Conservation (phyloP, 306 rosid genomes). For the Acacia melanoxylon region DNA sequence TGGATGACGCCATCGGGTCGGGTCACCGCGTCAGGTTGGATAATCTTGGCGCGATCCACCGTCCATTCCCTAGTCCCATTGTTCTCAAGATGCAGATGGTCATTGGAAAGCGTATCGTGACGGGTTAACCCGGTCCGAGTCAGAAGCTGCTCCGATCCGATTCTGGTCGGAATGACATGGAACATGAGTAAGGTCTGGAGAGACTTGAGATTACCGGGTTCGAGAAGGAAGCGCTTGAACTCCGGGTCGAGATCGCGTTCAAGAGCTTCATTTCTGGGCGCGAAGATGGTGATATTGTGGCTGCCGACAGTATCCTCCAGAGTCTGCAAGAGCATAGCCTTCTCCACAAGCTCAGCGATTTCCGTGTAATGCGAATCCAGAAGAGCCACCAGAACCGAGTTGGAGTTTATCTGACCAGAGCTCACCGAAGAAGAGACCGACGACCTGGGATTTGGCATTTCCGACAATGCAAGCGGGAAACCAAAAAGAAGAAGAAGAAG, state of each 20-base stretch:
- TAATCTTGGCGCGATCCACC: constrained; percentile 40
- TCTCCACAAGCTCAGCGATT: constrained; percentile 68
- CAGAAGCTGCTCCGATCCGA: constrained; percentile 39
- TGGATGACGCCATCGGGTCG: constrained; percentile 82
- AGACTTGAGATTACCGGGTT: constrained; percentile 63
- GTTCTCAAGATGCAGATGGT: constrained; percentile 25
- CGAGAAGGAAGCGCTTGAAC: constrained; percentile 72
- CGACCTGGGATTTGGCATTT: constrained; percentile 21
- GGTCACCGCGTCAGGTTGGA: constrained; percentile 45
- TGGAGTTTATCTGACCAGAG: constrained; percentile 62
- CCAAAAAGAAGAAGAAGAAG: constrained; percentile 1
- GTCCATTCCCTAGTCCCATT: constrained; percentile 43
- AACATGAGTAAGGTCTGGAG: constrained; percentile 54
- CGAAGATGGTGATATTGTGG: constrained; percentile 80
- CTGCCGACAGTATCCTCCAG: constrained; percentile 58
- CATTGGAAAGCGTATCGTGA: constrained; percentile 42
- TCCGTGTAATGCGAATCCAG: constrained; percentile 85
- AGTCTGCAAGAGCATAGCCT: constrained; percentile 60
- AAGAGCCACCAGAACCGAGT: constrained; percentile 76
- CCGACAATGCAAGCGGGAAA: constrained; percentile 40
- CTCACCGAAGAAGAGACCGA: constrained; percentile 5
- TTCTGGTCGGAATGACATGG: constrained; percentile 56
- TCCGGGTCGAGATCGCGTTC: constrained; percentile 61
- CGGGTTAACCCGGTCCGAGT: constrained; percentile 27
- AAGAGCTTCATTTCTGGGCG: constrained; percentile 65